Percentiles rank a stretch among this genome's conserved stretches.
Conservation (phyloP, 2,329 filamentous ascomycete genomes). For the Colletotrichum zoysiae region DNA sequence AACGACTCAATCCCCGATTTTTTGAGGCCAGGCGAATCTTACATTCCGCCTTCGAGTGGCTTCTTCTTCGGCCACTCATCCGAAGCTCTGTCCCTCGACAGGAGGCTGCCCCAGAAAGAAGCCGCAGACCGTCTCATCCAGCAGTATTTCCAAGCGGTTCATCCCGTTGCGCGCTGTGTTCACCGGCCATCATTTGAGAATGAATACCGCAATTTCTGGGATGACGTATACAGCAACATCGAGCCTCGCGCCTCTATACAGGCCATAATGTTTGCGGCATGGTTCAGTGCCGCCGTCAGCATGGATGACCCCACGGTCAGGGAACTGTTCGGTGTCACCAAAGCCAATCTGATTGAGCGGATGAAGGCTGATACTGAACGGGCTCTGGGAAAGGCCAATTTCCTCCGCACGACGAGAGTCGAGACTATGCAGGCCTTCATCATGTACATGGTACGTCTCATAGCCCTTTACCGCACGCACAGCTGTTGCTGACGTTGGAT, state of each 20-base stretch:
- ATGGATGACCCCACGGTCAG: conserved; percentile 67
- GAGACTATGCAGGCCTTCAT: conserved; percentile 83
- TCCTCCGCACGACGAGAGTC: conserved; percentile 76
- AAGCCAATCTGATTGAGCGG: conserved; percentile 69
- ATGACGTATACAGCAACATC: conserved; percentile 66
- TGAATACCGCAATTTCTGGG: conserved; percentile 76
- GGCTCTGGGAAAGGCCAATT: conserved; percentile 76
- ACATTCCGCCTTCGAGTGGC: conserved; percentile 75
- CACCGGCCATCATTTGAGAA: conserved; percentile 76
- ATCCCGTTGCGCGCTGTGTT: conserved; percentile 75
- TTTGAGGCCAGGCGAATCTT: conserved; percentile 73
- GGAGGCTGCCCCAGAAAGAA: conserved; percentile 70
- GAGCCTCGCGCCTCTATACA: conserved; percentile 75
- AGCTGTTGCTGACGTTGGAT: conserved; percentile 43
- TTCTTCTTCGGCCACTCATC: conserved; percentile 72
- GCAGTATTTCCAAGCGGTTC: conserved; percentile 77
- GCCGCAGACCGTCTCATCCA: conserved; percentile 72
- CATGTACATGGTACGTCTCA: conserved; percentile 75
- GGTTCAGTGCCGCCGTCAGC: conserved; percentile 78
- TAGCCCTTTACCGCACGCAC: neutral
- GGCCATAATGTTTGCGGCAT: conserved; percentile 75
- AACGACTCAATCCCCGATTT: conserved; percentile 61
- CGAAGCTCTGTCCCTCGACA: conserved; percentile 64
- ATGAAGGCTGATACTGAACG: conserved; percentile 76
- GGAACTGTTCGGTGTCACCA: conserved; percentile 66